Percentiles rank a stretch among this genome's conserved stretches.
Conservation (phyloP, 345 rosid genomes). For the Erysimum cheiranthoides region DNA sequence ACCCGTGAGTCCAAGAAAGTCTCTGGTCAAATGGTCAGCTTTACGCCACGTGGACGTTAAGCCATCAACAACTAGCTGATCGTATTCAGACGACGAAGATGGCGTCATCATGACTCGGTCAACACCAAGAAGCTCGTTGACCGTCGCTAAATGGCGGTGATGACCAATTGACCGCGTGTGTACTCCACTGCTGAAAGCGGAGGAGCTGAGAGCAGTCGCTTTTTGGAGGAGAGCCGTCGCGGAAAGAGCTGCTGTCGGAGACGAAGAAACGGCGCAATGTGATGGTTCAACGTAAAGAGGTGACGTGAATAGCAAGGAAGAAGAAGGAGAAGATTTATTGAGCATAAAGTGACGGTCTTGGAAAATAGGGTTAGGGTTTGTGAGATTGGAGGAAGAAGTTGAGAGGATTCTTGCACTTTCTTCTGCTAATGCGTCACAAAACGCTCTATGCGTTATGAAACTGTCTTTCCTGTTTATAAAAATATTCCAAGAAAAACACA, state of each 20-base stretch:
- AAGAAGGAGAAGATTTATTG: constrained; percentile 32
- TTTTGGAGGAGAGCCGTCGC: constrained; percentile 96
- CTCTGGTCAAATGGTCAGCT: constrained; percentile 71
- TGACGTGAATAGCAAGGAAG: constrained; percentile 45
- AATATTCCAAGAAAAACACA: not conserved
- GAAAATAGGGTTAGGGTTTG: constrained; percentile 55
- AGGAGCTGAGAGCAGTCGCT: constrained; percentile 66
- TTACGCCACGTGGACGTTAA: constrained; percentile 65
- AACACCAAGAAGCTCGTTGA: constrained; percentile 40
- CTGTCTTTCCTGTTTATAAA: constrained; percentile 72
- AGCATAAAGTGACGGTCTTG: constrained; percentile 21
- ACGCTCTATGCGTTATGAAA: constrained; percentile 88
- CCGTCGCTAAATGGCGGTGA: constrained; percentile 34
- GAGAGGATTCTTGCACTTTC: constrained; percentile 67
- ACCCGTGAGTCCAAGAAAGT: constrained; percentile 73
- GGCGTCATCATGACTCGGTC: constrained; percentile 38
- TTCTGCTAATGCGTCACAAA: constrained; percentile 87
- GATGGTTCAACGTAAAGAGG: constrained; percentile 37
- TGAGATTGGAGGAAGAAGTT: constrained; percentile 38
- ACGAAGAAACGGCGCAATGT: constrained; percentile 45
- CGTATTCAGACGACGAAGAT: constrained; percentile 45
- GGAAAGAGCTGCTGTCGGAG: constrained; percentile 55
- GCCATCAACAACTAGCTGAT: constrained; percentile 45
- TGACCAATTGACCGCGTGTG: constrained; percentile 49
- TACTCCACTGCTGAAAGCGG: constrained; percentile 37